Evolutionary conservation across 176 grass and related monocot genomes (phyloP).

Genomic region (Avena insularis): DNA sequence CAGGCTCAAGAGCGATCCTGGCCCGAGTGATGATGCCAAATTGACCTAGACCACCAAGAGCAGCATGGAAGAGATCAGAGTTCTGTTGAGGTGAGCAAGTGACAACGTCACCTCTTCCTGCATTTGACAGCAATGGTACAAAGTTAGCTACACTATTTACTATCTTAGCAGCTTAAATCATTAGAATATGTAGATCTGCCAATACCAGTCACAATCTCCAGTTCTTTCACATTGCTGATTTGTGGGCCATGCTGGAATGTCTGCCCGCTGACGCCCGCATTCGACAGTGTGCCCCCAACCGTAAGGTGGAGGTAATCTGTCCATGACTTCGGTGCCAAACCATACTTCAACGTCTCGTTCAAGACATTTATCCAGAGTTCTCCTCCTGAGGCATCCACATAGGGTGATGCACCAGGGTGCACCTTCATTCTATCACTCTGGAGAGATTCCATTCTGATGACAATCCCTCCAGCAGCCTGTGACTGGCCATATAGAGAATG

Average conservation of each 20-base stretch:
- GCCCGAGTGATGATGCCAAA: constrained; percentile 92
- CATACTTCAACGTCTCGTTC: constrained; percentile 65
- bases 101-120: constrained; percentile 71
- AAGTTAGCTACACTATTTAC: constrained; percentile 35
- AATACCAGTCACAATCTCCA: constrained; percentile 87
- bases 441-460: constrained; percentile 77
- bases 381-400: constrained; percentile 78
- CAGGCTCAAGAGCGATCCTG: constrained; percentile 74
- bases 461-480: constrained; percentile 72
- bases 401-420: constrained; percentile 56
- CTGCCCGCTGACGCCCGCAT: constrained; percentile 88
- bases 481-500: constrained; percentile 90
- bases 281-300: constrained; percentile 74
- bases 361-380: constrained; percentile 88
- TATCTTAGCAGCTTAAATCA: background rate
- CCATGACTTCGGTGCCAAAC: constrained; percentile 82
- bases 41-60: constrained; percentile 84
- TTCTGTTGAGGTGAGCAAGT: constrained; percentile 71
- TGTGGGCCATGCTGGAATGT: constrained; percentile 84
- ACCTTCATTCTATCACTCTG: constrained; percentile 34
- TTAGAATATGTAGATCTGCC: constrained; percentile 20
- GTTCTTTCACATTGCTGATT: constrained; percentile 78
- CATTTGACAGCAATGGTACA: constrained; percentile 33
- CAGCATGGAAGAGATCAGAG: constrained; percentile 78
- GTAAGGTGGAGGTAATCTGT: constrained; percentile 92